These are phyloP conservation scores for Quercus variabilis DNA, from an alignment of 306 rosid genomes.

Conservation along the genomic window DNA sequence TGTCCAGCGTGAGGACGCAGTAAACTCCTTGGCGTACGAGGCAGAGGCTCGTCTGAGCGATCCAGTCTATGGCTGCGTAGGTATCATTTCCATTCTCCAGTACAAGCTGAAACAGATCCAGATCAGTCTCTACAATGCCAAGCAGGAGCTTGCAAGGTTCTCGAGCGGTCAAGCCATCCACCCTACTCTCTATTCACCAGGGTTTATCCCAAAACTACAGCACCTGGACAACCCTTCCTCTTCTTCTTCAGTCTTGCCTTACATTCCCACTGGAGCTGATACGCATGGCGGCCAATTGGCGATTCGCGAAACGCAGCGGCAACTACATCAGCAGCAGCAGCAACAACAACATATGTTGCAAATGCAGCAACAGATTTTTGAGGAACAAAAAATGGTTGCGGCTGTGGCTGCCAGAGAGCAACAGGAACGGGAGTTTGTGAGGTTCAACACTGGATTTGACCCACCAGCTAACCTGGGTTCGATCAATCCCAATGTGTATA, in stretches of 20 bases:
- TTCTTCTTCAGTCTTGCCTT: constrained; percentile 26
- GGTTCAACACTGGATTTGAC: constrained; percentile 65
- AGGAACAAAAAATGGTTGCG: constrained; percentile 68
- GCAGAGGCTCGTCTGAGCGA: constrained; percentile 85
- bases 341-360: constrained; percentile 14
- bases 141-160: constrained; percentile 66
- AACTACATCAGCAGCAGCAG: constrained; percentile 18
- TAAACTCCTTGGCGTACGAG: constrained; percentile 81
- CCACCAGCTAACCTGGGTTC: constrained; percentile 26
- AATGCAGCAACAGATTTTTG: constrained; percentile 40
- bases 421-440: constrained; percentile 52
- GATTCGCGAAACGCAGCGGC: constrained; percentile 49
- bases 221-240: constrained; percentile 29
- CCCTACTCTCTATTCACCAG: constrained; percentile 17
- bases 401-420: constrained; percentile 63
- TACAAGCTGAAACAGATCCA: constrained; percentile 57
- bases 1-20: constrained; percentile 78
- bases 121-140: constrained; percentile 51
- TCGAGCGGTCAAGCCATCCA: constrained; percentile 62
- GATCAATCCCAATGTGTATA: constrained; percentile 42
- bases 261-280: constrained; percentile 18
- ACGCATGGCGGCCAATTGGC: constrained; percentile 34
- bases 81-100: constrained; percentile 83
- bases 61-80: constrained; percentile 91
- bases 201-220: constrained; percentile 29